phyloP scores from a whole-genome alignment of 1,284 basidiomycete genomes.

The Pyrrhoderma noxium region DNA sequence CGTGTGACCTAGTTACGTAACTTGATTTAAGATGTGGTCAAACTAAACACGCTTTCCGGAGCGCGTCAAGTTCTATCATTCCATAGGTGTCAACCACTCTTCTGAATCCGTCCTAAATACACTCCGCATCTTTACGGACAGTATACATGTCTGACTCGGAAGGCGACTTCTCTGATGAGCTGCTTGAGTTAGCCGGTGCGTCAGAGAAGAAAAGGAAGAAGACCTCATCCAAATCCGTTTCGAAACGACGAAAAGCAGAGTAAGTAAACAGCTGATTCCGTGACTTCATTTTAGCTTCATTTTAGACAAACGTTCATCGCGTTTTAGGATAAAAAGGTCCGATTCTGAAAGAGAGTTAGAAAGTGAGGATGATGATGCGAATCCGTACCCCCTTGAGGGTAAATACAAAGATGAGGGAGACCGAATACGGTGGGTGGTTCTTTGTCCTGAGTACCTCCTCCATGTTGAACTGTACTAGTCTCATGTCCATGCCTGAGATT shows the following conservation, averaged over 20 bases:
- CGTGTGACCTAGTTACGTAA: too few relatives aligned
- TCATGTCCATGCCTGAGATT: conserved; percentile 77
- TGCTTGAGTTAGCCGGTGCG: conserved; percentile 58
- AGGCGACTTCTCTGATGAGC: conserved; percentile 60
- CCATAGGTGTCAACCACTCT: not conserved
- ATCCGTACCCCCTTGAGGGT: conserved; percentile 85
- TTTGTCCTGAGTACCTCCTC: conserved; percentile 8
- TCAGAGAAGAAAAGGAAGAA: conserved; percentile 44
- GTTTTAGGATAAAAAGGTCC: conserved; percentile 21
- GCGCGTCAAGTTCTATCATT: too few relatives aligned
- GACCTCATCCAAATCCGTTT: conserved; percentile 25
- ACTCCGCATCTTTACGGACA: not conserved
- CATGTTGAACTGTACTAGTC: conserved; percentile 35
- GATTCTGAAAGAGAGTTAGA: conserved; percentile 51
- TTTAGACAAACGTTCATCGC: conserved; percentile 29
- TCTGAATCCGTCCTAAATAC: not conserved
- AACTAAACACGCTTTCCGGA: too few relatives aligned
- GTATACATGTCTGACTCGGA: conserved; percentile 61
- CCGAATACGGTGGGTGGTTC: conserved; percentile 56
- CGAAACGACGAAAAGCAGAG: conserved; percentile 44
- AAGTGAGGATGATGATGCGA: conserved; percentile 52
- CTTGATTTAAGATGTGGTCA: too few relatives aligned
- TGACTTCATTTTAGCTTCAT: conserved; percentile 11
- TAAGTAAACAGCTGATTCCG: conserved; percentile 25
- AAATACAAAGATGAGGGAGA: conserved; percentile 84